phyloP scores from a whole-genome alignment of 1,284 basidiomycete species.

The Trametes polyzona region DNA sequence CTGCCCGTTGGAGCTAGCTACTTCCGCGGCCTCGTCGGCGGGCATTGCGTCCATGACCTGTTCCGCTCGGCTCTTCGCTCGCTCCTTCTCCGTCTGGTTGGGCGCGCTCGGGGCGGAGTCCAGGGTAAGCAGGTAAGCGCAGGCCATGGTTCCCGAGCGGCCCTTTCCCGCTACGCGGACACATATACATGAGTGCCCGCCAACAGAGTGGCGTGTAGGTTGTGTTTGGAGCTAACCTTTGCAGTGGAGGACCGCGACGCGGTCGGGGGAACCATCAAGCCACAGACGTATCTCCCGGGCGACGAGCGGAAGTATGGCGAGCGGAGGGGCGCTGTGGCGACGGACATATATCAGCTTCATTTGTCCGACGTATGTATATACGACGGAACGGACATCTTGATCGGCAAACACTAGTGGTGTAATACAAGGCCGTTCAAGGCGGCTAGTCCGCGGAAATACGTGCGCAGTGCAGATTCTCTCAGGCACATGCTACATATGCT shows the following conservation, averaged over 20 bases:
- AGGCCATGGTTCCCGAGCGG: slow-evolving; percentile 81
- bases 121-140: slow-evolving; percentile 75
- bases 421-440: too few species aligned
- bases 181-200: background rate
- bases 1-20: slow-evolving; percentile 33
- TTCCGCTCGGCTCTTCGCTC: slow-evolving; percentile 47
- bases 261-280: slow-evolving; percentile 68
- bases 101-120: slow-evolving; percentile 52
- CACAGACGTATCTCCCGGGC: slow-evolving; percentile 82
- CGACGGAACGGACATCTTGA: too few species aligned
- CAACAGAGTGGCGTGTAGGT: background rate
- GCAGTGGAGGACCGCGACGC: slow-evolving; percentile 86
- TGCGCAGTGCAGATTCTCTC: too few species aligned
- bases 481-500: too few species aligned
- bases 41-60: slow-evolving; percentile 53
- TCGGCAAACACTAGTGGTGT: too few species aligned
- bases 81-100: slow-evolving; percentile 40
- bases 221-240: slow-evolving; percentile 58
- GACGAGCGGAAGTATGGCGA: slow-evolving; percentile 78
- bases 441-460: too few species aligned
- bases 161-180: slow-evolving; percentile 70
- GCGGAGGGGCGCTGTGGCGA: slow-evolving; percentile 75
- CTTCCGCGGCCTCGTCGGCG: slow-evolving; percentile 36
- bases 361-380: background rate
- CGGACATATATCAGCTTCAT: background rate